Evolutionary conservation across 2,329 filamentous ascomycete genomes (phyloP), one percentile per base, ranked within the genome.

Genomic region (Lachnellula subtilissima): DNA sequence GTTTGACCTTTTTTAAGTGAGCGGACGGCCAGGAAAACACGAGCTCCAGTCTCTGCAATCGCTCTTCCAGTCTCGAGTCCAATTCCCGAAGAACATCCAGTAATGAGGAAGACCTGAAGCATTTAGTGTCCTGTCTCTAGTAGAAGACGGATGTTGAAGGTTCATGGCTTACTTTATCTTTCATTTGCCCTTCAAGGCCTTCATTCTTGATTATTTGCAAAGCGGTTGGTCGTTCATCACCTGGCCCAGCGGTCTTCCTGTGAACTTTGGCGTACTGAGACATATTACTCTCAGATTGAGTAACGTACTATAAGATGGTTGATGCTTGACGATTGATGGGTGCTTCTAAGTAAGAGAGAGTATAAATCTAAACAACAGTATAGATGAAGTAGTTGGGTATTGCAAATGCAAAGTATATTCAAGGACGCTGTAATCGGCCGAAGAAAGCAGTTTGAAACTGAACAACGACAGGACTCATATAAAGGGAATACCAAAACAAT

Each of bases 51-150:
- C 12, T 56, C 52, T 25, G 63, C 59, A 4, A 74, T 56, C 0
- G 71, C 71, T 22, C 64, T 65, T 7, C 66, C 70, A 5, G 71
- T 72, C 55, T 72, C 70, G 47, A 72, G 61, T 6, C 71, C 72
- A 32, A 73, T 65, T 15, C 71, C 71, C 1, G 69, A 69, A 15
- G 69, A 69, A 46, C 60, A 62, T 17, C 72, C 72, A 6, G 72
- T 73, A 51, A 74, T 50, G 35, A 50, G 48, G 36, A 50, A 39
- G 42, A 40, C 37, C 37, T 40, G 37, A 17, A 40, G 28, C 37
- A 40, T 32, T 32, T 32, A 32, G 28, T 32, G 9, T 32, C 9
- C 9, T 32, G 28, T 32, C 8, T 11, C 4, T 32, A 9, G 28
- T 32, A 4, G 9, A 4, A 11, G 28, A 32, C 1, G 28, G 9